Conservation (phyloP, 2,329 filamentous ascomycete species). For the Corynespora cassiicola region DNA sequence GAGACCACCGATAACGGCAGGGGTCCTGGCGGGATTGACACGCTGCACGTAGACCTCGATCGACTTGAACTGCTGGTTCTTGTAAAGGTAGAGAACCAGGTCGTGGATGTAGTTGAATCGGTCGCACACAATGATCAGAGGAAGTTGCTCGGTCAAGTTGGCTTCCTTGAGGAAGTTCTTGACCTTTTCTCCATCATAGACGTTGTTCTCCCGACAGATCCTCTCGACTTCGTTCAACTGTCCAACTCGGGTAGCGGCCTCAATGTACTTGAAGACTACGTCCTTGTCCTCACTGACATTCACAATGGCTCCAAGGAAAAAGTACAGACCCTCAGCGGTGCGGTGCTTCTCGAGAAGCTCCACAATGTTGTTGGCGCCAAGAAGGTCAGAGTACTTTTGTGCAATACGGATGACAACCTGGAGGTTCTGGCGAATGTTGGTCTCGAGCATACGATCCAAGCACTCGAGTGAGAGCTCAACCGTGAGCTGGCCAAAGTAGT, state of each 20-base stretch:
- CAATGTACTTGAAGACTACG: slow-evolving; percentile 99
- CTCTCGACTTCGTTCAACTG: slow-evolving; percentile 97
- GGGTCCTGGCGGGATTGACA: slow-evolving; percentile 90
- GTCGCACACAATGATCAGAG: slow-evolving; percentile 97
- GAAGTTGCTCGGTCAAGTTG: slow-evolving; percentile 87
- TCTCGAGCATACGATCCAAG: slow-evolving; percentile 93
- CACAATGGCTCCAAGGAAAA: slow-evolving; percentile 97
- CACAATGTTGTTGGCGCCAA: slow-evolving; percentile 86
- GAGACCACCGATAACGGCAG: slow-evolving; percentile 89
- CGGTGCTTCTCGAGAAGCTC: slow-evolving; percentile 97
- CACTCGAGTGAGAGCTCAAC: slow-evolving; percentile 95
- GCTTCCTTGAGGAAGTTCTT: slow-evolving; percentile 99
- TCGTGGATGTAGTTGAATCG: slow-evolving; percentile 99
- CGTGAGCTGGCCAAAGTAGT: slow-evolving; percentile 92
- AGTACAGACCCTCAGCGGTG: slow-evolving; percentile 95
- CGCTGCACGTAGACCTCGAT: slow-evolving; percentile 98
- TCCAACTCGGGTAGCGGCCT: slow-evolving; percentile 91
- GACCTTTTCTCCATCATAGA: slow-evolving; percentile 91
- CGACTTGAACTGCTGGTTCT: slow-evolving; percentile 98
- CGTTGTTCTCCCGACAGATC: slow-evolving; percentile 89
- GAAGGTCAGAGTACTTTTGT: slow-evolving; percentile 96
- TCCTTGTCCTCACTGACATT: slow-evolving; percentile 95
- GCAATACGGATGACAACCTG: slow-evolving; percentile 94
- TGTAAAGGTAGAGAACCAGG: slow-evolving; percentile 93
- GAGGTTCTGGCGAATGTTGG: slow-evolving; percentile 96